A percentile compares a stretch with the other conserved stretches of the same genome.
Evolutionary conservation across 2,329 filamentous ascomycete genomes (phyloP).

Genomic region (Xylaria multiplex): DNA sequence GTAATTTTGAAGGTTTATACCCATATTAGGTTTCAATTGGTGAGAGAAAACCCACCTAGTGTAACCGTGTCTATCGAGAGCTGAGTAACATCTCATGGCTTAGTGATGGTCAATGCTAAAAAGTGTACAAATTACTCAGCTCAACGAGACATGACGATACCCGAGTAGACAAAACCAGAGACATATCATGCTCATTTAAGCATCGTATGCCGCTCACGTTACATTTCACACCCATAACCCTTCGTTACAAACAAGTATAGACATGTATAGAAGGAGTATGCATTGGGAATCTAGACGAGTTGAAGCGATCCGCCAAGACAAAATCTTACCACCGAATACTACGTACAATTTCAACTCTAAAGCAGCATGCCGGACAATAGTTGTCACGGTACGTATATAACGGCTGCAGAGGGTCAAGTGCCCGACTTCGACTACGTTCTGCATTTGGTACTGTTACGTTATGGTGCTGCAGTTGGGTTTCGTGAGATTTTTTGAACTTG

Average conservation of each 20-base stretch:
- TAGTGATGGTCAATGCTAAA: slow-evolving; percentile 5
- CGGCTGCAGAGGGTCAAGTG: too few species aligned
- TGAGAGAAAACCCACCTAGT: slow-evolving; percentile 9
- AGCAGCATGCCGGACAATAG: background rate
- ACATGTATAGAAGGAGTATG: background rate
- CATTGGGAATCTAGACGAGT: background rate
- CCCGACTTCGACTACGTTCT: too few species aligned
- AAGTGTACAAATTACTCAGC: slow-evolving; percentile 4
- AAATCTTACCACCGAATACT: background rate
- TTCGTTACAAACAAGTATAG: too few species aligned
- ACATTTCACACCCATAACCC: background rate
- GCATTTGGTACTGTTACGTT: background rate
- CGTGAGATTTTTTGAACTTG: too few species aligned
- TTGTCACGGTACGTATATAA: too few species aligned
- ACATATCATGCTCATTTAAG: background rate
- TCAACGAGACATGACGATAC: slow-evolving; percentile 1
- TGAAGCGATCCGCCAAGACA: slow-evolving; percentile 10
- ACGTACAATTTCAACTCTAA: background rate
- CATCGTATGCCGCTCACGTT: background rate
- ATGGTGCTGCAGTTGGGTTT: too few species aligned
- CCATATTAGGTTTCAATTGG: slow-evolving; percentile 1
- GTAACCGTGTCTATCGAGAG: slow-evolving; percentile 8
- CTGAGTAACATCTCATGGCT: slow-evolving; percentile 21
- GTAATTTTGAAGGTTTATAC: background rate
- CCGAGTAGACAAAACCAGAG: background rate